Conservation (phyloP, 148 eudicot species). For the Chenopodium album region DNA sequence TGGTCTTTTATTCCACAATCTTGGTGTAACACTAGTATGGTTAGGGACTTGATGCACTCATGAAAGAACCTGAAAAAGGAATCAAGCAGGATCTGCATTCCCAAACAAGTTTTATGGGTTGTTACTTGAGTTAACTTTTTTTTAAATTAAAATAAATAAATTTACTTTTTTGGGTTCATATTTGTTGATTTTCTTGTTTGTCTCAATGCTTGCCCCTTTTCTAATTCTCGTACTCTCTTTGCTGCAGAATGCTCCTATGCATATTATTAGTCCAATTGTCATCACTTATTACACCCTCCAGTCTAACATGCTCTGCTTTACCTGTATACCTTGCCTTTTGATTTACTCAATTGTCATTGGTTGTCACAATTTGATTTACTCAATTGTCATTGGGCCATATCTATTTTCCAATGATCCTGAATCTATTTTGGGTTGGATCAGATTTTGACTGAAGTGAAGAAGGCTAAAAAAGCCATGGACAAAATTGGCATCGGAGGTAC, state of each 20-base stretch:
- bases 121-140: too few species aligned
- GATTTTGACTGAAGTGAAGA: constrained; percentile 73
- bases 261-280: too few species aligned
- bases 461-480: constrained; percentile 66
- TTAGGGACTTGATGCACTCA: neutral
- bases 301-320: too few species aligned
- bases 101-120: neutral
- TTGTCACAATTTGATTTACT: neutral
- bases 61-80: neutral
- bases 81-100: neutral
- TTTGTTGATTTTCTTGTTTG: neutral
- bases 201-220: neutral
- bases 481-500: constrained; percentile 74
- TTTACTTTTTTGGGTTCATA: neutral
- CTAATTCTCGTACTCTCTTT: neutral
- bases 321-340: neutral
- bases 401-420: constrained; percentile 65
- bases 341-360: neutral
- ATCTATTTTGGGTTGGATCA: constrained; percentile 71
- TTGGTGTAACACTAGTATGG: neutral
- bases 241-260: neutral
- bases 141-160: too few species aligned
- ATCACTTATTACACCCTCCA: neutral
- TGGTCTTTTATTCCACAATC: neutral
- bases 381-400: constrained; percentile 55